Percentiles rank a stretch among this genome's conserved stretches.
Conservation (phyloP, 805 yeast species). For the Yamadazyma paraphyllophila region DNA sequence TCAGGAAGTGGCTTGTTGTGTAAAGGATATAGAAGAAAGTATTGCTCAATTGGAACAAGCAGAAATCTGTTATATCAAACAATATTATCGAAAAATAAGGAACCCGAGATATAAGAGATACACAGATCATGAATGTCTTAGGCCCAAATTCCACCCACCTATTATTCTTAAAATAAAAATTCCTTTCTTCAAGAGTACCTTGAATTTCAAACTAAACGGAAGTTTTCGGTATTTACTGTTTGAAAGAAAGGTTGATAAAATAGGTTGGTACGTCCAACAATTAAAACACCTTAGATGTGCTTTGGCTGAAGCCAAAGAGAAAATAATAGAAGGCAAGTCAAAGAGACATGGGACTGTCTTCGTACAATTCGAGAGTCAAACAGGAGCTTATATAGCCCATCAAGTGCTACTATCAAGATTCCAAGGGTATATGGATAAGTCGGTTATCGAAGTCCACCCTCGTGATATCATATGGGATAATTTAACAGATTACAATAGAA, state of each 20-base stretch:
- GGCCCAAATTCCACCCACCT: constrained; percentile 34
- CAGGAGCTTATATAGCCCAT: constrained; percentile 61
- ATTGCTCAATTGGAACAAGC: constrained; percentile 28
- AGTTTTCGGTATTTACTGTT: constrained; percentile 21
- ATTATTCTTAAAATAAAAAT: constrained; percentile 16
- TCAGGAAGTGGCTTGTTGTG: constrained; percentile 17
- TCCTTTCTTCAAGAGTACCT: constrained; percentile 1
- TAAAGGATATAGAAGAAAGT: constrained; percentile 23
- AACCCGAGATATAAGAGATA: constrained; percentile 2
- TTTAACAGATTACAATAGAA: constrained; percentile 38
- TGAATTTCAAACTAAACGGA: constrained; percentile 28
- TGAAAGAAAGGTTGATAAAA: constrained; percentile 20
- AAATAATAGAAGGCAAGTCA: constrained; percentile 18
- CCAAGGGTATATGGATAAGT: constrained; percentile 42
- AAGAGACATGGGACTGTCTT: constrained; percentile 48
- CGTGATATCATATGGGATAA: constrained; percentile 73
- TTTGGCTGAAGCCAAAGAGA: constrained; percentile 21
- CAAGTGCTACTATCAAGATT: constrained; percentile 51
- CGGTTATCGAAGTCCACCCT: constrained; percentile 57
- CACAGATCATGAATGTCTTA: not conserved
- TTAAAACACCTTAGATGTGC: constrained; percentile 13
- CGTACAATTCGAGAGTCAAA: constrained; percentile 56
- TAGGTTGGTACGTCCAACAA: constrained; percentile 29
- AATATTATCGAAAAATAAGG: constrained; percentile 7
- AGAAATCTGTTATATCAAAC: constrained; percentile 21